These are phyloP conservation scores for Zygoascus meyerae DNA, from an alignment of 1,139 yeast species.

Conservation along the genomic window DNA sequence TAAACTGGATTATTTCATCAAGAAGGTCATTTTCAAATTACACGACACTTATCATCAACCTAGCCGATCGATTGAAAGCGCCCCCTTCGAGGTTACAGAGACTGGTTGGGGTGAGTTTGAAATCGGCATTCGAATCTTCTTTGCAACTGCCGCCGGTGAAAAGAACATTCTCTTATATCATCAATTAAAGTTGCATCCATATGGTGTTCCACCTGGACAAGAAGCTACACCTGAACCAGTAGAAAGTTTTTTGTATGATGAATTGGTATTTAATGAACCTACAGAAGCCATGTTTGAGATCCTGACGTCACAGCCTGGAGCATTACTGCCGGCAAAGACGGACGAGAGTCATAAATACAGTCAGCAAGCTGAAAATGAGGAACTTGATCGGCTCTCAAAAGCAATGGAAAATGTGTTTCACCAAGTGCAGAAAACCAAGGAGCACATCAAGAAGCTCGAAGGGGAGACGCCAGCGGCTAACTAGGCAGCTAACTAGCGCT, in stretches of 20 bases:
- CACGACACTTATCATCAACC: conserved; percentile 92
- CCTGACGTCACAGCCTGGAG: conserved; percentile 70
- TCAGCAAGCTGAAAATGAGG: conserved; percentile 65
- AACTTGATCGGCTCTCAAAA: conserved; percentile 62
- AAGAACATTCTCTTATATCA: conserved; percentile 84
- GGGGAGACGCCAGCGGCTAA: background rate
- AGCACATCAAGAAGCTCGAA: conserved; percentile 21
- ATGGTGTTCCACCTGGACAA: conserved; percentile 36
- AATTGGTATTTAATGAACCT: conserved; percentile 91
- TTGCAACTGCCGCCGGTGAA: conserved; percentile 80
- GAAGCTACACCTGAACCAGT: conserved; percentile 34
- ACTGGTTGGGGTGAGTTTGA: conserved; percentile 99
- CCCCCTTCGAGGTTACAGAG: conserved; percentile 93
- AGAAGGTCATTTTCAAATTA: conserved; percentile 86
- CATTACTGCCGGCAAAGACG: conserved; percentile 58
- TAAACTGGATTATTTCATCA: conserved; percentile 76
- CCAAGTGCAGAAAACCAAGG: conserved; percentile 33
- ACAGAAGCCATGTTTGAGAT: conserved; percentile 80
- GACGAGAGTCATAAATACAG: conserved; percentile 41
- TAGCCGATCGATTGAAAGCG: conserved; percentile 73
- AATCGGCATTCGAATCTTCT: conserved; percentile 78
- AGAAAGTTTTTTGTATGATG: conserved; percentile 77
- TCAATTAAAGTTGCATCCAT: conserved; percentile 88
- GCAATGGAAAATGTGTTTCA: conserved; percentile 54
- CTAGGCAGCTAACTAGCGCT: background rate